Evolutionary conservation across 345 rosid species (phyloP).

Genomic region (Erodium maritimum): DNA sequence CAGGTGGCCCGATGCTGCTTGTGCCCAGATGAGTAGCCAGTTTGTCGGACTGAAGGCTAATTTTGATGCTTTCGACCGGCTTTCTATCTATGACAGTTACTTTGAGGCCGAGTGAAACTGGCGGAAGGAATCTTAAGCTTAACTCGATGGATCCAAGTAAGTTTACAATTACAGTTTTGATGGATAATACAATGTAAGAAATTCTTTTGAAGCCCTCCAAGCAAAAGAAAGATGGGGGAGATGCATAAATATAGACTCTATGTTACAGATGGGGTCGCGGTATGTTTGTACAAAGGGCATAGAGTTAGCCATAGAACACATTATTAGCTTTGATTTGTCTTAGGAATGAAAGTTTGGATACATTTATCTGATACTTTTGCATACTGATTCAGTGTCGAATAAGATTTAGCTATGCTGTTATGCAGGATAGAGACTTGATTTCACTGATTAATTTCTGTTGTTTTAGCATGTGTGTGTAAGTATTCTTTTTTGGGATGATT

Average conservation of each 20-base stretch:
- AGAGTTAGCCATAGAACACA: too few relatives aligned
- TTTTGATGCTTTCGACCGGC: slow-evolving; percentile 75
- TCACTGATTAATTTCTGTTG: too few relatives aligned
- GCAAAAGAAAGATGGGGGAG: neutral
- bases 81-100: slow-evolving; percentile 64
- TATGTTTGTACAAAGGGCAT: too few relatives aligned
- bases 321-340: too few relatives aligned
- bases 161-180: neutral
- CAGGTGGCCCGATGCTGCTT: slow-evolving; percentile 82
- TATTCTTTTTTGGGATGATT: too few relatives aligned
- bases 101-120: slow-evolving; percentile 34
- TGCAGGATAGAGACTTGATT: too few relatives aligned
- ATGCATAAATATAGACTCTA: neutral
- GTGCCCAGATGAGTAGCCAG: slow-evolving; percentile 75
- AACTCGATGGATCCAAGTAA: neutral
- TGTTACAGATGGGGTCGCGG: too few relatives aligned
- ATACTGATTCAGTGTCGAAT: too few relatives aligned
- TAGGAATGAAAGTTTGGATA: too few relatives aligned
- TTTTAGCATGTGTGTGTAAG: too few relatives aligned
- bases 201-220: neutral
- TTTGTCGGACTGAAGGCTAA: slow-evolving; percentile 74
- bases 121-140: neutral
- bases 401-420: too few relatives aligned
- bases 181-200: neutral
- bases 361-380: too few relatives aligned